A percentile compares a stretch with the other conserved stretches of the same genome.
These are phyloP conservation scores for Leishmania braziliensis DNA, from an alignment of 208 protist genomes.

Conservation along the genomic window DNA sequence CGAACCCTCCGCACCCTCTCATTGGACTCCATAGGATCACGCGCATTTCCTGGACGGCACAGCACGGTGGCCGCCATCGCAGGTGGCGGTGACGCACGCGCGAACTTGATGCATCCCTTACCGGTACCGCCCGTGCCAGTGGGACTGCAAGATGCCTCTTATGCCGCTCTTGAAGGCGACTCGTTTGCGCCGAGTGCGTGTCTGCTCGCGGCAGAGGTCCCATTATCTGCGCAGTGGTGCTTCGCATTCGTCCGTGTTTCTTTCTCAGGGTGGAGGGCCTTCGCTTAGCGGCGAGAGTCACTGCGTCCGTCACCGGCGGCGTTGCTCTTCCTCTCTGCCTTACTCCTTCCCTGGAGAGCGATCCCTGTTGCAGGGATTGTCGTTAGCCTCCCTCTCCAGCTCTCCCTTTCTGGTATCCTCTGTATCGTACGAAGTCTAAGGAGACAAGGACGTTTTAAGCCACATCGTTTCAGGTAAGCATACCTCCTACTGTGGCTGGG, in stretches of 20 bases:
- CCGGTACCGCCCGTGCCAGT: background rate
- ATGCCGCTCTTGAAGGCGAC: background rate
- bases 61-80: background rate
- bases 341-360: background rate
- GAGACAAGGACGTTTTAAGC: background rate
- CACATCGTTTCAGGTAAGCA: background rate
- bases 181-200: background rate
- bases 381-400: background rate
- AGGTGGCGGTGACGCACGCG: background rate
- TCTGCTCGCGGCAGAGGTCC: background rate
- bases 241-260: constrained; percentile 5
- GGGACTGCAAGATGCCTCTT: background rate
- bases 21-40: background rate
- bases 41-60: background rate
- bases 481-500: background rate
- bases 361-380: background rate
- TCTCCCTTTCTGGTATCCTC: background rate
- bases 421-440: background rate
- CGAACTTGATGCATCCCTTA: background rate
- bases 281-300: background rate
- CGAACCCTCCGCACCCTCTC: background rate
- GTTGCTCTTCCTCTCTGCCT: constrained; percentile 2
- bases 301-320: background rate
- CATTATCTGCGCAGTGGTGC: background rate
- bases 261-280: background rate